Base-by-base conservation (phyloP, 2,329 filamentous ascomycete genomes). In the Helicocarpus griseus region DNA sequence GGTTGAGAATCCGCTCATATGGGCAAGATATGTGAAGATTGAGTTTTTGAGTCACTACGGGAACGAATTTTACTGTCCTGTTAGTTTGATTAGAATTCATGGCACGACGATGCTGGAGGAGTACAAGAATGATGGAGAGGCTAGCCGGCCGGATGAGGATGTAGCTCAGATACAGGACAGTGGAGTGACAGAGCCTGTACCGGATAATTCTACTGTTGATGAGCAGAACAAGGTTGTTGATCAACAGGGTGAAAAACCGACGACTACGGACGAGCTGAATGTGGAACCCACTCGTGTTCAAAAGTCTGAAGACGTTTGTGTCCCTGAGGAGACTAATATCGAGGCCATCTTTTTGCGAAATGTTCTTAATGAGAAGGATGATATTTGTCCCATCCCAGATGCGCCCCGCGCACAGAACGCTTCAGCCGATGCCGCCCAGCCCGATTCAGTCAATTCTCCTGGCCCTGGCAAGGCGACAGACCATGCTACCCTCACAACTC, bases 41-140 rank as follows among this genome's bases (percentile, higher is more conserved):
- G 93, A 98, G 64, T 93, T 97, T 57, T 67, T 97, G 46, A 89
- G 83, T 4, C 91, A 98, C 65, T 98, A 91, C 66, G 93, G 93
- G 7, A 95, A 90, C 60, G 93, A 98, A 65, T 98, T 87, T 66
- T 98, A 95, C 66, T 98, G 93, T 63, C 93, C 93, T 0, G 74
- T 98, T 14, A 96, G 91, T 54, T 71, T 98, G 17, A 75, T 98
- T 49, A 82, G 93, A 50, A 86, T 98, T 4, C 93, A 98, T 68
- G 93, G 93, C 5, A 95, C 83, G 19, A 86, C 91, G 0, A 93
- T 95, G 74, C 86, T 98, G 83, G 81, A 97, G 61, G 89, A 98
- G 65, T 90, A 91, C 52, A 88, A 87, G 73, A 89, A 91, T 64
- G 87, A 95, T 51, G 84, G 87, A 52, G 88, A 94, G 57, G 73